Evolutionary conservation across 1,284 basidiomycete species (phyloP), one percentile per base, ranked within the genome.

Genomic region (Boletus semigastroideus): DNA sequence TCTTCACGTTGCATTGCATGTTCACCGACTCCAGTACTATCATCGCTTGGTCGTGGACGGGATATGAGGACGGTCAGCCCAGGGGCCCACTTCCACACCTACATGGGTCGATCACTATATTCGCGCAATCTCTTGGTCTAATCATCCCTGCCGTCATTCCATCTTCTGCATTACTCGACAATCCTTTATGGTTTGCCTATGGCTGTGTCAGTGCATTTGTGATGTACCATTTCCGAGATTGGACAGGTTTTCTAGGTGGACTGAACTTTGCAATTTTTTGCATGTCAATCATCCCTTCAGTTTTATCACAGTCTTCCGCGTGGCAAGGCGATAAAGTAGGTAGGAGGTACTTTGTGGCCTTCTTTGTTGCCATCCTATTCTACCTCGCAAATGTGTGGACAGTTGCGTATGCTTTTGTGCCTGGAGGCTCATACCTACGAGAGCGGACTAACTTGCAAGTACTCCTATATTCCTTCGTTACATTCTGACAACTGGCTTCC

Each of bases 371-470:
- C 51, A 78, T 79, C 52, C 36, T 92, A 31, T 72, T 93, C 47
- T 83, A 82, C 53, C 76, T 93, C 17, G 81, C 83, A 25, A 87
- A 84, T 54, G 82, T 89, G 6, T 85, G 91, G 70, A 94, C 93
- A 0, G 92, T 93, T 42, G 94, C 94, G 0, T 97, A 98, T 70
- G 94, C 94, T 0, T 97, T 97, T 62, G 92, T 97, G 3, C 94
- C 94, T 0, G 88, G 89, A 1, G 94, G 92, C 0, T 71, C 78
- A 58, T 76, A 86, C 56, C 75, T 98, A 52, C 77, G 94, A 22
- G 94, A 97, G 70, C 76, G 89, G 20, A 93, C 91, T 10, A 85
- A 92, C 63, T 48, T 86, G 79, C 87, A 63, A 65, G 81, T 73
- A 40, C 19, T 16, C 9, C 14, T 39, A 17, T 11, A 28, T 42